Evolutionary conservation across 768 basidiomycete genomes (phyloP), one percentile per base, ranked within the genome.

Genomic region (Filobasidium floriforme): DNA sequence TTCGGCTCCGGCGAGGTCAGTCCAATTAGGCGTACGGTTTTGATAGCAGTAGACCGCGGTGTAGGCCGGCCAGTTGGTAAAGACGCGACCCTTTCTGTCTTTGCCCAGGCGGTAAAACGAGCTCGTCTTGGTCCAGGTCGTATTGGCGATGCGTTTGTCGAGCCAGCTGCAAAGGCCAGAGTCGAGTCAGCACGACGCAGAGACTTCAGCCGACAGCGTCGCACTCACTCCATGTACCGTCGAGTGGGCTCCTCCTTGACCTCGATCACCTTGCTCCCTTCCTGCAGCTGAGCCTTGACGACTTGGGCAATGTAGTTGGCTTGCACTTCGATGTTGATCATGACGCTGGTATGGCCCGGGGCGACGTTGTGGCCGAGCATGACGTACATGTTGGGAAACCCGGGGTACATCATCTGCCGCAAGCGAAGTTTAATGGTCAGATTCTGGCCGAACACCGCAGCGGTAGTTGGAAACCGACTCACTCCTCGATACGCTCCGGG

Each of bases 301-400:
- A 51, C 59, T 60, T 70, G 51, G 24, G 71, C 57, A 44, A 70
- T 70, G 59, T 72, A 72, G 2, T 64, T 46, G 14, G 69, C 69
- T 37, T 69, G 69, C 3, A 67, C 66, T 60, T 72, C 71, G 54
- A 72, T 60, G 37, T 52, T 63, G 52, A 59, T 66, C 22, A 72
- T 37, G 14, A 68, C 69, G 29, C 66, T 68, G 60, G 3, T 40
- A 19, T 72, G 71, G 11, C 59, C 59, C 7, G 71, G 65, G 22
- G 67, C 65, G 7, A 66, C 65, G 59, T 72, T 72, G 41, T 52
- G 61, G 49, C 69, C 69, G 9, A 72, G 65, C 43, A 68, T 57
- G 14, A 67, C 18, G 63, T 57, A 63, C 12, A 61, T 40, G 61
- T 71, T 68, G 14, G 68, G 70, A 43, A 66, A 69, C 11, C 66